phyloP scores from a whole-genome alignment of 768 basidiomycete genomes.

The Neoboletus magnificus region DNA sequence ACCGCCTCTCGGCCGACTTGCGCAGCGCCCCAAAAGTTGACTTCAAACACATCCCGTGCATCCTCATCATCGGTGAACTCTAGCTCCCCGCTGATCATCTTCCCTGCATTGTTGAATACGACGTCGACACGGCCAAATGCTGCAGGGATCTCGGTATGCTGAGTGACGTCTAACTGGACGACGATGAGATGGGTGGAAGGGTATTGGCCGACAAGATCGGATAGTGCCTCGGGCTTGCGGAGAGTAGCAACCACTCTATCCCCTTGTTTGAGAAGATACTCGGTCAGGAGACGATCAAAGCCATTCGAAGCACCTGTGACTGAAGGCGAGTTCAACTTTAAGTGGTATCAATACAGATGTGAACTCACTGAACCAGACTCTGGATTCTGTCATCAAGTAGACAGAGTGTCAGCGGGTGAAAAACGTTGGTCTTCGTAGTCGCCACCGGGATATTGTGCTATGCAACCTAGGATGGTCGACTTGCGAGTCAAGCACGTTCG shows the following conservation, averaged over 20 bases:
- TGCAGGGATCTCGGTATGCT: slow-evolving; percentile 18
- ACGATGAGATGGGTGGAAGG: slow-evolving; percentile 17
- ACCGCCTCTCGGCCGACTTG: slow-evolving; percentile 33
- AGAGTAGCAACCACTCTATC: slow-evolving; percentile 43
- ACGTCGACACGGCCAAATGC: slow-evolving; percentile 37
- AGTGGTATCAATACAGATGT: no score
- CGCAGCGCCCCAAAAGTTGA: slow-evolving; percentile 34
- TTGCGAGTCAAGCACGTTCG: no score
- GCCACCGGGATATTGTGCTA: no score
- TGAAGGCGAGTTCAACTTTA: slow-evolving; percentile 4
- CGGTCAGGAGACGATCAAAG: slow-evolving; percentile 32
- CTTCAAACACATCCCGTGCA: slow-evolving; percentile 37
- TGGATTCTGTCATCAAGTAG: not conserved
- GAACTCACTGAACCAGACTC: not conserved
- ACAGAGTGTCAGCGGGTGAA: no score
- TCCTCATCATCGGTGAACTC: slow-evolving; percentile 33
- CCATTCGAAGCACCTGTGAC: slow-evolving; percentile 41
- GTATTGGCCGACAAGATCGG: slow-evolving; percentile 27
- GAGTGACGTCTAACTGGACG: slow-evolving; percentile 33
- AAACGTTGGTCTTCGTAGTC: no score
- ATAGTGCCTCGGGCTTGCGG: slow-evolving; percentile 36
- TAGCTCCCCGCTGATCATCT: slow-evolving; percentile 26
- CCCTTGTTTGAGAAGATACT: slow-evolving; percentile 32
- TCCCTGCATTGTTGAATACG: slow-evolving; percentile 39
- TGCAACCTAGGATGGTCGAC: no score